Conservation (phyloP, 345 rosid species). For the Luvunga scandens region DNA sequence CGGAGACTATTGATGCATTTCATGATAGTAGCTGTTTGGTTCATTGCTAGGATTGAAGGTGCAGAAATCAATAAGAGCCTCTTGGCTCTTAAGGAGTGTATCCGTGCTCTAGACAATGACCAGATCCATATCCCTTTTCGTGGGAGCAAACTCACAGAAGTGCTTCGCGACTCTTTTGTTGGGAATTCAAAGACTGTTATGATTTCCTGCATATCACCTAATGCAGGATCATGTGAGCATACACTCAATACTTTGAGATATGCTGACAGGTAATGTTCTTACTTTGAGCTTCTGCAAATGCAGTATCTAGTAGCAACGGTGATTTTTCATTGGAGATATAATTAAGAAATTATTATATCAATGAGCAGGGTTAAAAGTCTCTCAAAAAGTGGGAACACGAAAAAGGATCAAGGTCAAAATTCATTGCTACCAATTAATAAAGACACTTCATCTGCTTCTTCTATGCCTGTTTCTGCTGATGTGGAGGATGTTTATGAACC, state of each 20-base stretch:
- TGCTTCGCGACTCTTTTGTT: slow-evolving; percentile 92
- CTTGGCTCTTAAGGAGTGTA: slow-evolving; percentile 95
- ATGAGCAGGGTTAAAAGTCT: slow-evolving; percentile 89
- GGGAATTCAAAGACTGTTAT: slow-evolving; percentile 95
- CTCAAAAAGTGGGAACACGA: slow-evolving; percentile 79
- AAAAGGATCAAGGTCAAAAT: slow-evolving; percentile 63
- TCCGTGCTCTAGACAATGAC: slow-evolving; percentile 94
- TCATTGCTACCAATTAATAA: slow-evolving; percentile 43
- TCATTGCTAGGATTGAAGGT: slow-evolving; percentile 77
- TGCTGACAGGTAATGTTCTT: slow-evolving; percentile 70
- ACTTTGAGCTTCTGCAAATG: slow-evolving; percentile 8
- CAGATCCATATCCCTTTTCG: slow-evolving; percentile 96
- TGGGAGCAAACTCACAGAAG: slow-evolving; percentile 97
- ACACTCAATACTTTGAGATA: slow-evolving; percentile 94
- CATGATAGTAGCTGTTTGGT: neutral
- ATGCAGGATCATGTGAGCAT: slow-evolving; percentile 95
- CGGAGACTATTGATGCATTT: neutral
- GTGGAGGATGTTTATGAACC: slow-evolving; percentile 54
- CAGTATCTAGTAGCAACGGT: neutral
- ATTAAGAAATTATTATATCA: slow-evolving; percentile 18
- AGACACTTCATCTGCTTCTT: slow-evolving; percentile 54
- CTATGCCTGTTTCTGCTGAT: slow-evolving; percentile 38
- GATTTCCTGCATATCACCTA: slow-evolving; percentile 97
- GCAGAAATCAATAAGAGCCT: slow-evolving; percentile 96
- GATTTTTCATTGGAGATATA: neutral